Percentiles rank a stretch among this genome's conserved stretches.
Evolutionary conservation across 805 yeast species (phyloP).

Genomic region (Ogataea trehaloabstinens): DNA sequence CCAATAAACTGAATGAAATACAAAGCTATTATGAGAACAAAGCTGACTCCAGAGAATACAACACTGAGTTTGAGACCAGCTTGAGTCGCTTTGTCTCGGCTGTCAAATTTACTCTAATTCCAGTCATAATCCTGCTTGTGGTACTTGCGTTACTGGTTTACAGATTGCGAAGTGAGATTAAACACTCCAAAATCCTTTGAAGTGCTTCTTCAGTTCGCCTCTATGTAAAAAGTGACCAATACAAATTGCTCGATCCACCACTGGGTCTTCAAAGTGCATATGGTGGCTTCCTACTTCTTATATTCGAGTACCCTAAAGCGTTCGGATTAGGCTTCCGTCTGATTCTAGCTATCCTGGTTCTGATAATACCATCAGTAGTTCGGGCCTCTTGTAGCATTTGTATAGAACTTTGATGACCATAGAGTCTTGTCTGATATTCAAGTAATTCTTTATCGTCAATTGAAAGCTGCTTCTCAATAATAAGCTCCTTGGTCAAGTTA

Average conservation of each 20-base stretch:
- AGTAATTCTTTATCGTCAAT: conserved; percentile 38
- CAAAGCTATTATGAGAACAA: conserved; percentile 13
- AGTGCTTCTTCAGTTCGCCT: neutral
- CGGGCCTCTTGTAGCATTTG: conserved; percentile 27
- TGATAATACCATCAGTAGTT: conserved; percentile 28
- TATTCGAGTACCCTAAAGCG: conserved; percentile 43
- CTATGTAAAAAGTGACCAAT: neutral
- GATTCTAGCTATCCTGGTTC: conserved; percentile 40
- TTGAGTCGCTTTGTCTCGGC: conserved; percentile 15
- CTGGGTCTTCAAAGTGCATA: conserved; percentile 31
- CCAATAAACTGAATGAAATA: conserved; percentile 14
- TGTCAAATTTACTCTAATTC: conserved; percentile 30
- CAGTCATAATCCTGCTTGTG: conserved; percentile 38
- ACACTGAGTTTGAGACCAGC: conserved; percentile 18
- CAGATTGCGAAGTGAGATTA: conserved; percentile 59
- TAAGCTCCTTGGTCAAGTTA: conserved; percentile 23
- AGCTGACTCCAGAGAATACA: neutral
- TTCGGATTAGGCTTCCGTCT: conserved; percentile 49
- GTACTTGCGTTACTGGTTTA: conserved; percentile 46
- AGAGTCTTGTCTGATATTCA: conserved; percentile 30
- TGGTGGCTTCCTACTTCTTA: conserved; percentile 44
- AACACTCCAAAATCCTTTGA: conserved; percentile 56
- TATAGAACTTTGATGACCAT: conserved; percentile 23
- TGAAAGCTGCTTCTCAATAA: conserved; percentile 29
- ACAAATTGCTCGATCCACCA: neutral